Evolutionary conservation across 495 filamentous ascomycete genomes (phyloP).

Genomic region (Trichoderma reesei): DNA sequence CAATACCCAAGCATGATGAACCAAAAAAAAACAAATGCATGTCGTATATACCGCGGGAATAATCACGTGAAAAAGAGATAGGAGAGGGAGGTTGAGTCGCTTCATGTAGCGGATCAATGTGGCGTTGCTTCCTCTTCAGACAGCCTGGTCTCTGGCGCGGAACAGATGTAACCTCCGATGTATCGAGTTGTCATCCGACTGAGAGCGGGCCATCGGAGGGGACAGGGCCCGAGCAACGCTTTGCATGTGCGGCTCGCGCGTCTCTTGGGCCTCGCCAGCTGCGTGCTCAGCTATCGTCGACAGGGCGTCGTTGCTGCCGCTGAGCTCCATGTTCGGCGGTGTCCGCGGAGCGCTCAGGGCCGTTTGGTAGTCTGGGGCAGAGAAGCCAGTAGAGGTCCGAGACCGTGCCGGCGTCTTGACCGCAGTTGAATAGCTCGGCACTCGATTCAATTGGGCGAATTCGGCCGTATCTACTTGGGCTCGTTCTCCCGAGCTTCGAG

Average conservation of each 20-base stretch:
- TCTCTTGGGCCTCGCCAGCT: not conserved
- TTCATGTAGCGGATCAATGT: not conserved
- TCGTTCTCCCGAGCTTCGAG: slow-evolving; percentile 41
- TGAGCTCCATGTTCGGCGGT: slow-evolving; percentile 17
- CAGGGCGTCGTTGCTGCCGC: slow-evolving; percentile 21
- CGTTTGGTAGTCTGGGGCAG: slow-evolving; percentile 33
- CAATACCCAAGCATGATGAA: not conserved
- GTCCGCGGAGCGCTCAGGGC: slow-evolving; percentile 30
- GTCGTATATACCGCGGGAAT: not conserved
- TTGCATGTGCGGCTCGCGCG: not conserved
- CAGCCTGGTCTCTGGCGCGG: not conserved
- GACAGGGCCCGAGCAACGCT: not conserved
- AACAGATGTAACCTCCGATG: not conserved
- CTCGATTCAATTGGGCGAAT: slow-evolving; percentile 55
- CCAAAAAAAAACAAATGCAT: not conserved
- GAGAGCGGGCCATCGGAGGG: not conserved
- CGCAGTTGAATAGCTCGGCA: slow-evolving; percentile 75
- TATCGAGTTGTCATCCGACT: not conserved
- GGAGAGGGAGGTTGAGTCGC: not conserved
- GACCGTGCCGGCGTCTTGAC: slow-evolving; percentile 46
- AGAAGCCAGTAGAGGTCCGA: slow-evolving; percentile 17
- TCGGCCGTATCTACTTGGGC: slow-evolving; percentile 55
- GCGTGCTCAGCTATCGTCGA: slow-evolving; percentile 19
- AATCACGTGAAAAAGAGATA: not conserved
- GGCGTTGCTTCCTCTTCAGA: not conserved